Conservation (phyloP, 495 filamentous ascomycete species). For the Xylaria longipes region DNA sequence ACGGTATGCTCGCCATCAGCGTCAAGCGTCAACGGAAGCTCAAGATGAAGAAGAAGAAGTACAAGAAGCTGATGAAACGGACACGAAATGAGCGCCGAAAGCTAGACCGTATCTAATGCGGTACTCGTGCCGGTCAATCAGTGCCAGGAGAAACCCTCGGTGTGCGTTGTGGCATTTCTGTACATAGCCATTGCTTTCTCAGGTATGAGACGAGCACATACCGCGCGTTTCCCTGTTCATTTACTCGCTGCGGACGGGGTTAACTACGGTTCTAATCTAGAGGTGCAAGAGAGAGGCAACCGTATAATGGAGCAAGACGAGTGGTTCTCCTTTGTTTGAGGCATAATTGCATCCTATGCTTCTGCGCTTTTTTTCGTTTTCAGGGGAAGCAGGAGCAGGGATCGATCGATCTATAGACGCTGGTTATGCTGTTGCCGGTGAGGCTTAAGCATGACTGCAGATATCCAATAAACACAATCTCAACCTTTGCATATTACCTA, state of each 20-base stretch:
- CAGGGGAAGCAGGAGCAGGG: not conserved
- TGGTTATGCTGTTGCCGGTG: not conserved
- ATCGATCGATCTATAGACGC: constrained; percentile 20
- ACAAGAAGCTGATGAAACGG: constrained; percentile 96
- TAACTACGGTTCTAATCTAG: constrained; percentile 15
- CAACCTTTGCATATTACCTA: constrained; percentile 18
- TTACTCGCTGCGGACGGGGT: not conserved
- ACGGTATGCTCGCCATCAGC: constrained; percentile 71
- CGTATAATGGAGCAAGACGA: not conserved
- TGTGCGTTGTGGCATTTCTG: constrained; percentile 5
- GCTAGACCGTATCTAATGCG: constrained; percentile 67
- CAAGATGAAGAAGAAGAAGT: constrained; percentile 99
- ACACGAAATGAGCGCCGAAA: constrained; percentile 90
- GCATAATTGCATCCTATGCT: constrained; percentile 10
- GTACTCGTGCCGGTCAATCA: not conserved
- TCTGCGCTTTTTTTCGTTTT: not conserved
- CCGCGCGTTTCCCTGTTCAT: not conserved
- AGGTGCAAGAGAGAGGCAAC: constrained; percentile 3
- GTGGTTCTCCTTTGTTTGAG: constrained; percentile 19
- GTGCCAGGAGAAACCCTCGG: not conserved
- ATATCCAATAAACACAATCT: constrained; percentile 22
- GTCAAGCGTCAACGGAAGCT: constrained; percentile 86
- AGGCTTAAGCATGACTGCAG: constrained; percentile 4
- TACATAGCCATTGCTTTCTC: constrained; percentile 19
- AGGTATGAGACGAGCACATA: not conserved